phyloP scores from a whole-genome alignment of 2,329 filamentous ascomycete species.

The Trichophyton mentagrophytes region DNA sequence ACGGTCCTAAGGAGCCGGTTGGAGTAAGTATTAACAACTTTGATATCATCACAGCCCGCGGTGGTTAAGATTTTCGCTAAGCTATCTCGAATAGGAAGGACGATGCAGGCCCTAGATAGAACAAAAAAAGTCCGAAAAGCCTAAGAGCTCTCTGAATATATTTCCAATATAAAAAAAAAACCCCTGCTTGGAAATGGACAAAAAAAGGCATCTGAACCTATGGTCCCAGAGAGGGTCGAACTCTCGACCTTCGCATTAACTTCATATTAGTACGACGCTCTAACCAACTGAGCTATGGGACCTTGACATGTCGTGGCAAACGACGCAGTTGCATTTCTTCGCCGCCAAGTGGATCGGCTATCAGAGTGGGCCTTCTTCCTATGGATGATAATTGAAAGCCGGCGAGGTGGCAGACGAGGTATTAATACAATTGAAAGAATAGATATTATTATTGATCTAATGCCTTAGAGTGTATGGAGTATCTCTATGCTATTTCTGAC shows the following conservation, averaged over 20 bases:
- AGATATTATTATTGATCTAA: not conserved
- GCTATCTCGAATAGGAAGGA: not conserved
- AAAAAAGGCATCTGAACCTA: slow-evolving; percentile 1
- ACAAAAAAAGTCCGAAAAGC: not conserved
- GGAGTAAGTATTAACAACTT: not conserved
- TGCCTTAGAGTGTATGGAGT: not conserved
- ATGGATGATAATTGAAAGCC: not conserved
- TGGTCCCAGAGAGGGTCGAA: slow-evolving; percentile 11
- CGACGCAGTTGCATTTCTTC: not conserved
- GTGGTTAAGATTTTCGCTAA: not conserved
- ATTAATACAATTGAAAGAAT: not conserved
- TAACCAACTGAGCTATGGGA: slow-evolving; percentile 4
- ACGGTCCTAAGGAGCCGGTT: not conserved
- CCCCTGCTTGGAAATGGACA: not conserved
- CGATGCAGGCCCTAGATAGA: not conserved
- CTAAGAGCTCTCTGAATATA: too few relatives aligned
- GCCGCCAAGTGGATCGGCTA: not conserved
- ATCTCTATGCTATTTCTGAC: not conserved
- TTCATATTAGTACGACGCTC: slow-evolving; percentile 2
- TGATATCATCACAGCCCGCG: not conserved
- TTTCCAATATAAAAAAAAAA: not conserved
- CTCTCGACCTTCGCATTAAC: slow-evolving; percentile 9
- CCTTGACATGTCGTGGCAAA: slow-evolving; percentile 1
- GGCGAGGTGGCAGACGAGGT: not conserved
- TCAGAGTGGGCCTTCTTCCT: not conserved